phyloP scores from a whole-genome alignment of 139 green algal species.

The Picochlorum sp. region DNA sequence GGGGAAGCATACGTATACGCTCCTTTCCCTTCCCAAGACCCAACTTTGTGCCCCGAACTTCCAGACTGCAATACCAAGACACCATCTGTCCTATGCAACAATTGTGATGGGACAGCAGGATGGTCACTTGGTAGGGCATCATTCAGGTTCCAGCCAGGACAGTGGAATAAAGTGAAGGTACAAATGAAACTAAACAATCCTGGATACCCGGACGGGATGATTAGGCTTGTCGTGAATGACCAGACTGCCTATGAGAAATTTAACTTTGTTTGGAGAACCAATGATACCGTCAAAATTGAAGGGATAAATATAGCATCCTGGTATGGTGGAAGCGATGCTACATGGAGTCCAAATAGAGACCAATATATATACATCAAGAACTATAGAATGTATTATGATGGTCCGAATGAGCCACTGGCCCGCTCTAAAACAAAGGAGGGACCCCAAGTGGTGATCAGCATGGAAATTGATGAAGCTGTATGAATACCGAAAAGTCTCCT shows the following conservation, averaged over 20 bases:
- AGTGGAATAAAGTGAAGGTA: constrained; percentile 12
- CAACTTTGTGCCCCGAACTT: background rate
- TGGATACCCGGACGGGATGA: constrained; percentile 4
- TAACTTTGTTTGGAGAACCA: constrained; percentile 3
- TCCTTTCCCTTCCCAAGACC: constrained; percentile 3
- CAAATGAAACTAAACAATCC: constrained; percentile 8
- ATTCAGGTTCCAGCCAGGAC: constrained; percentile 10
- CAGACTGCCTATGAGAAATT: background rate
- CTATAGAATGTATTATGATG: constrained; percentile 2
- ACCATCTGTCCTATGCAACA: background rate
- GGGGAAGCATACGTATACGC: constrained; percentile 20
- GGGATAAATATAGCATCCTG: constrained; percentile 14
- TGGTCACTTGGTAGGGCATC: constrained; percentile 2
- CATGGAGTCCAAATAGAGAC: constrained; percentile 5
- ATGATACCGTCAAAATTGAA: constrained; percentile 3
- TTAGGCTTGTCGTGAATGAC: constrained; percentile 6
- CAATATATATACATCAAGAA: constrained; percentile 14
- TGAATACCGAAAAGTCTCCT: background rate
- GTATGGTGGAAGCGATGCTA: constrained; percentile 18
- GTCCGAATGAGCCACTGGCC: background rate
- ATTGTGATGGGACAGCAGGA: constrained; percentile 2
- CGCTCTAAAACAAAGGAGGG: background rate
- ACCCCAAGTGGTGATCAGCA: background rate
- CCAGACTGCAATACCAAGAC: background rate
- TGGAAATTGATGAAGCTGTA: background rate